These are phyloP conservation scores for Byssoonygena ceratinophila DNA, from an alignment of 2,329 filamentous ascomycete genomes.

Conservation along the genomic window DNA sequence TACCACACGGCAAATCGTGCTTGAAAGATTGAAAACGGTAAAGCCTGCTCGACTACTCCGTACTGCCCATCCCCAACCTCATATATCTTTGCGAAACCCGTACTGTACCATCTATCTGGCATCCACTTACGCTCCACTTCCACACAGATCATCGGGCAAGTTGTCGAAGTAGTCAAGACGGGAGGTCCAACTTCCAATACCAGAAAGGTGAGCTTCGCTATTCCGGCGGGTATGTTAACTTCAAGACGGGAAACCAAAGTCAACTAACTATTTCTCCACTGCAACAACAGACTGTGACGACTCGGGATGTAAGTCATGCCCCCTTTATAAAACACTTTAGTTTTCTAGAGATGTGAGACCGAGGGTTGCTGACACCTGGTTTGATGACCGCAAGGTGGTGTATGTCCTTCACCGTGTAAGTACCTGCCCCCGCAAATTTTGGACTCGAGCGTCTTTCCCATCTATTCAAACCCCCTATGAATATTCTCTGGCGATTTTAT, in stretches of 20 bases:
- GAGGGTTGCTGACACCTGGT: neutral
- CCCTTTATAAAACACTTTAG: neutral
- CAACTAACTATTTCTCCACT: neutral
- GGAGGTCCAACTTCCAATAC: slow-evolving; percentile 8
- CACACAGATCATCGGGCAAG: slow-evolving; percentile 21
- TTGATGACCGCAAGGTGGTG: slow-evolving; percentile 9
- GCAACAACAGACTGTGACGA: slow-evolving; percentile 17
- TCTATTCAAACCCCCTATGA: no score
- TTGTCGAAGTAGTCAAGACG: slow-evolving; percentile 21
- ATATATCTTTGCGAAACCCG: no score
- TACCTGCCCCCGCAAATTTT: neutral
- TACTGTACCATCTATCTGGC: neutral
- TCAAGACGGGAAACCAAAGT: neutral
- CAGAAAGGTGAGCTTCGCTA: slow-evolving; percentile 15
- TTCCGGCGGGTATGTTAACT: no score
- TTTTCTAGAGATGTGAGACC: neutral
- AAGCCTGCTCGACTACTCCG: no score
- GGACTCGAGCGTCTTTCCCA: neutral
- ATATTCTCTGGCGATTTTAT: neutral
- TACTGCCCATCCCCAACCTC: no score
- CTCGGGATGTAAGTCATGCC: slow-evolving; percentile 16
- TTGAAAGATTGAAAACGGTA: slow-evolving; percentile 20
- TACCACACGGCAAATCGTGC: slow-evolving; percentile 20
- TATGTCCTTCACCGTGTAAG: slow-evolving; percentile 16
- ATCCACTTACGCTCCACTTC: neutral